phyloP scores from a whole-genome alignment of 306 rosid genomes.

The Comarum palustre region DNA sequence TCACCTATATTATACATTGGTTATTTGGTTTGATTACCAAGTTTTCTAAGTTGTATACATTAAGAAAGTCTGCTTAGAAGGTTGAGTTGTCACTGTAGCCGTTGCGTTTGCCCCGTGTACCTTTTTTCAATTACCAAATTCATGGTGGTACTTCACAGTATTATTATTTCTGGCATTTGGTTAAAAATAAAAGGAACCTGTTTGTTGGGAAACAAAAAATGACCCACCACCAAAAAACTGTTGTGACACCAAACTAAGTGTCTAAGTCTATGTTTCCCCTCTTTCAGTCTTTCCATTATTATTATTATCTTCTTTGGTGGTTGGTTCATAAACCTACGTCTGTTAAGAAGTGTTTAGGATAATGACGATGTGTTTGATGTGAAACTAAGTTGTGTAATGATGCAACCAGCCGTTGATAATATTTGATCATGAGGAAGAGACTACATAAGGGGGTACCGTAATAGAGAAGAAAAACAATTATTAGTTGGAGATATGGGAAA shows the following conservation, averaged over 20 bases:
- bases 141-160: background rate
- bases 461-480: background rate
- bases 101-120: slow-evolving; percentile 34
- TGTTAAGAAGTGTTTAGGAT: background rate
- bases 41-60: slow-evolving; percentile 27
- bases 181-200: background rate
- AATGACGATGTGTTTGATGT: background rate
- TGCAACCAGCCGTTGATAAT: background rate
- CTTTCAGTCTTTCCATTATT: background rate
- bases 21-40: slow-evolving; percentile 7
- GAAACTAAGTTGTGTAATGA: background rate
- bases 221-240: slow-evolving; percentile 22
- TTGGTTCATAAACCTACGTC: background rate
- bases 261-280: background rate
- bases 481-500: background rate
- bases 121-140: slow-evolving; percentile 25
- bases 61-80: slow-evolving; percentile 37
- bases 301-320: background rate
- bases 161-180: background rate
- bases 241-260: background rate
- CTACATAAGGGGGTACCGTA: background rate
- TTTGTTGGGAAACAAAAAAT: slow-evolving; percentile 21
- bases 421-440: background rate
- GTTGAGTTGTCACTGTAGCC: slow-evolving; percentile 59
- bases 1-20: background rate